Evolutionary conservation across 139 green algal species (phyloP), one percentile per base, ranked within the genome.

Genomic region (Coccomyxa sp.): DNA sequence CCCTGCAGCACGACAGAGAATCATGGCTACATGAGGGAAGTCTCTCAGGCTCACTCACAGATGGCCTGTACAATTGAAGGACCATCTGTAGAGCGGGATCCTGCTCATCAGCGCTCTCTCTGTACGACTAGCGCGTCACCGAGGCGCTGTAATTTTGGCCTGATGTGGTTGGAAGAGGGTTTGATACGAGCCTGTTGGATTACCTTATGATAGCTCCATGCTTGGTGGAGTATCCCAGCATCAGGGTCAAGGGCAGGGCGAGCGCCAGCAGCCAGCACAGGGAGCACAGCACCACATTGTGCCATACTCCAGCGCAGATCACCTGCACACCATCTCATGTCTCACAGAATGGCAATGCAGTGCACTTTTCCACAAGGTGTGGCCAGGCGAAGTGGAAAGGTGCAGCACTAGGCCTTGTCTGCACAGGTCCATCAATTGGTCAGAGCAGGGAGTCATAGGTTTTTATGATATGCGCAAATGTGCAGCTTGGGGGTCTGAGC

Each of bases 241-340:
- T 36, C 9, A 83, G 79, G 39, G 80, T 40, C 68, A 29, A 39
- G 5, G 79, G 79, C 74, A 83, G 74, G 68, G 75, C n/a, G 74
- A 83, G 68, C 9, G 79, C 74, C 39, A 73, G 10, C 68, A 83
- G 39, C 83, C 79, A 85, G 81, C 81, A 83, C 10, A 73, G 31
- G 34, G 68, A 27, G 55, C 79, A 79, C 39, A 90, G 58, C 76
- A 83, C 78, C 4, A 64, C 74, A 71, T 90, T 90, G 77, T 88
- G 86, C 86, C 86, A 90, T 18, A 83, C 86, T 12, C 86, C 86
- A 7, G 84, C 86, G 41, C 82, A 85, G 35, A 84, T 79, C 7
- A 90, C 69, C 39, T 85, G 82, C 75, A 88, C 5, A 64, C 3
- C 27, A 3, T 64, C 27, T 64, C 50, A 31, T 64, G 10, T 58